Conservation (phyloP, 83 land plant genomes). For the Picea abies region DNA sequence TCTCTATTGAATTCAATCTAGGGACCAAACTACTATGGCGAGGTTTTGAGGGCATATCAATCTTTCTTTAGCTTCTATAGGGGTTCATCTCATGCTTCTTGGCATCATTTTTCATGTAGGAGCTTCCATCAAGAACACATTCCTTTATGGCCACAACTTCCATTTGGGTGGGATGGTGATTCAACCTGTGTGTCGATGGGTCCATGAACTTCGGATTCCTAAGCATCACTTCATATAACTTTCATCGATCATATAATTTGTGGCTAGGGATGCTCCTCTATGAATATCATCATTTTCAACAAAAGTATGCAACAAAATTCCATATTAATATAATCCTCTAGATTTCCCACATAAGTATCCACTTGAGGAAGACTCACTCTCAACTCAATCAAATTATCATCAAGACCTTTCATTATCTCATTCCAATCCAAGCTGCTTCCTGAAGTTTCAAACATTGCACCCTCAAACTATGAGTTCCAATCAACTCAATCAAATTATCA, state of each 20-base stretch:
- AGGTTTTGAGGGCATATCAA: constrained; percentile 21
- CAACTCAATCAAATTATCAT: constrained; percentile 41
- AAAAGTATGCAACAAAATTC: no score
- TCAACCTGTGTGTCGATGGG: constrained; percentile 16
- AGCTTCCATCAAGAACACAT: constrained; percentile 12
- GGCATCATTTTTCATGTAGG: not conserved
- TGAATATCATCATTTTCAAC: no score
- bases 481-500: constrained; percentile 38
- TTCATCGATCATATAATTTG: no score
- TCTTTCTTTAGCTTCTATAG: constrained; percentile 30
- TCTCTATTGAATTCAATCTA: constrained; percentile 31
- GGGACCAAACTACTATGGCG: constrained; percentile 51
- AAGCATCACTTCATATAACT: constrained; percentile 21
- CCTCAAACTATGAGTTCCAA: not conserved
- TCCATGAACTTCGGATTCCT: constrained; percentile 24
- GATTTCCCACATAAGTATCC: constrained; percentile 44
- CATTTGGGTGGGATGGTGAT: constrained; percentile 39
- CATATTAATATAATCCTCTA: constrained; percentile 39
- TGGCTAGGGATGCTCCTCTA: no score
- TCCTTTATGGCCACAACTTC: constrained; percentile 31
- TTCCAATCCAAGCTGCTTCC: constrained; percentile 34
- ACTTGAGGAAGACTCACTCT: constrained; percentile 34
- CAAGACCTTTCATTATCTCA: constrained; percentile 37
- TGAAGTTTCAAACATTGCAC: constrained; percentile 16
- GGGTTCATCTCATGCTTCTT: constrained; percentile 17